Conservation (phyloP, 129 eudicot genomes). For the Daucus carota region DH1_v3.0 NC_030387.2:13121501-13122000, state of each 20-base stretch:
- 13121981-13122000: too few relatives aligned
- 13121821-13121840: not conserved
- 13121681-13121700: conserved; percentile 10
- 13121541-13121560: conserved; percentile 13
- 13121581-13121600: not conserved
- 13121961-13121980: too few relatives aligned
- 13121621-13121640: conserved; percentile 8
- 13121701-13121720: not conserved
- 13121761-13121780: not conserved
- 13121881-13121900: not conserved
- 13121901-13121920: too few relatives aligned
- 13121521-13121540: conserved; percentile 1
- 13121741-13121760: too few relatives aligned
- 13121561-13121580: conserved; percentile 1
- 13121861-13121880: not conserved
- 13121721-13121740: not conserved
- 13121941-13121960: too few relatives aligned
- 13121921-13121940: too few relatives aligned
- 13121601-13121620: not conserved
- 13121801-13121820: not conserved
- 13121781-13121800: not conserved
- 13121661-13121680: not conserved
- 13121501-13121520: conserved; percentile 6
- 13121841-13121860: not conserved
- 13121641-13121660: conserved; percentile 2